Evolutionary conservation across 257 asterid genomes (phyloP), one percentile per base, ranked within the genome.

Genomic region (Marsdenia floribunda): DNA sequence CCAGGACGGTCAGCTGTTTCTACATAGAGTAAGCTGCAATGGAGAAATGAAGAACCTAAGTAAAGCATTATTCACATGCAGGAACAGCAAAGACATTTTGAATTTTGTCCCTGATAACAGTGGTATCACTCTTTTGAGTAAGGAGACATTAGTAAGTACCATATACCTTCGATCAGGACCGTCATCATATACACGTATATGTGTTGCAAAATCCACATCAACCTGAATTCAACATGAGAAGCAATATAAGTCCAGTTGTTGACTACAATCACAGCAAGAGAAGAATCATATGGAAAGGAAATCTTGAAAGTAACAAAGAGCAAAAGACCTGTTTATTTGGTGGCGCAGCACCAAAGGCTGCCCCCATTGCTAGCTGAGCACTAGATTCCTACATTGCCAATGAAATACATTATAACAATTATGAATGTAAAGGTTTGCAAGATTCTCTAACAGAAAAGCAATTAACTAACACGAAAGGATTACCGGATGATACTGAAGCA

Each of bases 1-100:
- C 98, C 99, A 21, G 98, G 97, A 19, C 96, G 93, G 70, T 95
- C 99, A 3, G 91, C 96, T 44, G 99, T 76, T 85, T 95, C 99
- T 55, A 94, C 89, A 19, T 6, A 69, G 38, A 95, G 96, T 86
- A 90, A 87, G 86, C 99, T 95, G 98, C 88, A 83, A 74, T 3
- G 73, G 68, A 72, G 63, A 63, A 59, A 58, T 38, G 54, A 69
- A 50, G 40, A 52, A 15, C 35, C 38, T 10, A 49, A 63, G 16
- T 18, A 46, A 47, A 63, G 75, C 70, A 38, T 64, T 52, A 24
- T 21, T 50, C 73, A 73, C 66, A 65, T 65, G 65, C 44, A 70
- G 6, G 33, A 26, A 64, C 37, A 18, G 3, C 71, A 0, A 72
- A 15, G 76, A 12, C 22, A 11, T 15, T 72, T 73, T 10, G 42